Base-by-base conservation (phyloP, 2,329 filamentous ascomycete species). In the Plenodomus tracheiphilus region DNA sequence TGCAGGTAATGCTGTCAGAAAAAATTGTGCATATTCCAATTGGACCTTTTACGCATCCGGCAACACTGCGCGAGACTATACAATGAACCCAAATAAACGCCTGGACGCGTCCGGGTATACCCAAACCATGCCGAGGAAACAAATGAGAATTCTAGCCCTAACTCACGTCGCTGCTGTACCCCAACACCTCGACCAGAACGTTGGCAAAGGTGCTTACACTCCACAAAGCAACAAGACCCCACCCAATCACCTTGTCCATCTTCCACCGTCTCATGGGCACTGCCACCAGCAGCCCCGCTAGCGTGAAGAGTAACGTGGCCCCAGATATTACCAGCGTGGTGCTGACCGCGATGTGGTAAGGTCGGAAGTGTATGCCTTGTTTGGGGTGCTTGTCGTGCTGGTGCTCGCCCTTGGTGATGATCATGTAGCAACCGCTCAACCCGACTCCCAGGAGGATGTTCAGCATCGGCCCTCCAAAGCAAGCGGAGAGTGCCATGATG, bases 391-490 rank as follows among this genome's bases (percentile, higher is more conserved):
- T 86, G 21, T 77, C 73, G 52, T 89, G 84, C 43, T 79, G 79
- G 54, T 83, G 79, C 59, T 87, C 83, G 16, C 87, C 88, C 25
- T 84, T 81, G 46, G 81, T 81, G 15, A 95, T 79, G 47, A 89
- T 92, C 82, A 97, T 94, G 69, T 92, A 95, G 34, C 90, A 82
- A 15, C 94, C 94, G 20, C 88, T 89, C 3, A 97, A 79, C n/a
- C 94, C 94, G 43, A 99, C 92, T 0, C 94, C 94, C 3, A 99
- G 82, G 0, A 99, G 77, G 54, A 99, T 99, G 64, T 99, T 99
- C 35, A 99, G 82, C 91, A 99, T 93, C 0, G 94, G 94, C 0
- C 94, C 95, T n/a, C 94, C 94, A 69, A 99, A 97, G 69, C 94
- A 99, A 4, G 94, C 94, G 28, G 89, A 92, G 35, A 88, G 75